Base-by-base conservation (phyloP, 768 basidiomycete species). In the Mycena crocata region DNA sequence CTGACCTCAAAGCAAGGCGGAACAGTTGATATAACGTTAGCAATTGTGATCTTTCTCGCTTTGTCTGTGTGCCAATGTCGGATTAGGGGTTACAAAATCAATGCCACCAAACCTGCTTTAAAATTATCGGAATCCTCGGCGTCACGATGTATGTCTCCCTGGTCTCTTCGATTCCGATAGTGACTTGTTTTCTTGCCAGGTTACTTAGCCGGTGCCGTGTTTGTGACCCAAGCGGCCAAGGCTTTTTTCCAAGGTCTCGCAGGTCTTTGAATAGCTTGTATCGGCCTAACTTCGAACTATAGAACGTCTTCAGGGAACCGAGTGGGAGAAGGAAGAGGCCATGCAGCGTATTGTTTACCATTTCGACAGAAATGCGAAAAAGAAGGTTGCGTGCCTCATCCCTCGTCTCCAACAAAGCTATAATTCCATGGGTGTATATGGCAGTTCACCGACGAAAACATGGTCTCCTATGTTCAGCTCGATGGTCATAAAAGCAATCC, bases 351-450 rank as follows among this genome's bases (percentile, higher is more conserved):
- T 69, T 15, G 72, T 73, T 40, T 54, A 69, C 19, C 45, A 73
- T 51, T 73, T 73, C 55, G 72, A 73, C 40, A 34, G 64, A 21
- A 73, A 72, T 32, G 71, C 72, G n/a, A 73, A 73, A 45, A 73
- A 68, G 57, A 71, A 69, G 65, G 72, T 69, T 30, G n/a, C n/a
- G 3, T 6, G 17, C 2, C 19, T 49, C 17, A n/a, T 17, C 6
- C n/a, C 2, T 37, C 50, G 7, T 17, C n/a, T 19, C n/a, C 17
- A 37, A 8, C 26, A 19, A 19, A 31, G 40, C 35, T 57, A 31
- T 21, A 17, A 13, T n/a, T 32, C 15, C 15, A 26, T 13, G 17
- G 35, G 45, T 31, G 40, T 42, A 6, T 42, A 5, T 42, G 15
- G 4, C 17, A 72, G 71, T 72, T 72, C 46, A 52, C 62, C 13